These are phyloP conservation scores for Cylindrodendrum hubeiense DNA, from an alignment of 2,329 filamentous ascomycete species.

Conservation along the genomic window DNA sequence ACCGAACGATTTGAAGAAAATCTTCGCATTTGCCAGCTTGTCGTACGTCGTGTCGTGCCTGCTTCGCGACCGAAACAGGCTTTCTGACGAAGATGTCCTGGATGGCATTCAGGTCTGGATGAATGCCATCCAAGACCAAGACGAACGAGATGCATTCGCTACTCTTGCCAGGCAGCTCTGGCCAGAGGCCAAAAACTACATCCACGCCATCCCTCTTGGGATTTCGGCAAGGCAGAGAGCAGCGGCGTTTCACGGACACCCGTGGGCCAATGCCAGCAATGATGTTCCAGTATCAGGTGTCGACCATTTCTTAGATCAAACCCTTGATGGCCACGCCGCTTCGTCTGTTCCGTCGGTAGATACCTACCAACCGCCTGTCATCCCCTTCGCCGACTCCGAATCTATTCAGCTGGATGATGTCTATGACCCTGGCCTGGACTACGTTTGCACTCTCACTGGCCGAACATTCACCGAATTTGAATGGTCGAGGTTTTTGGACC, in stretches of 20 bases:
- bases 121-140: conserved; percentile 11
- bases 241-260: background rate
- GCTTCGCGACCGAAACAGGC: background rate
- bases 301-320: too few relatives aligned
- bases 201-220: conserved; percentile 10
- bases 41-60: conserved; percentile 36
- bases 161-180: conserved; percentile 21
- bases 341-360: background rate
- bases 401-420: background rate
- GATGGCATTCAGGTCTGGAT: conserved; percentile 31
- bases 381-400: background rate
- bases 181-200: conserved; percentile 28
- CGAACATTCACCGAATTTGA: background rate
- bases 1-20: conserved; percentile 7
- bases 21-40: conserved; percentile 37
- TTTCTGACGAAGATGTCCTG: conserved; percentile 21
- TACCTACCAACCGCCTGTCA: background rate
- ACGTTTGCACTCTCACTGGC: background rate
- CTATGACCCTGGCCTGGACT: background rate
- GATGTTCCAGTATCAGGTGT: background rate
- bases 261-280: too few relatives aligned
- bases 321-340: background rate
- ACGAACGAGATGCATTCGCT: conserved; percentile 28
- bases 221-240: background rate
- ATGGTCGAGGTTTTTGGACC: background rate